Evolutionary conservation across 2,329 filamentous ascomycete genomes (phyloP), one percentile per base, ranked within the genome.

Genomic region (Penicillium sp.): DNA sequence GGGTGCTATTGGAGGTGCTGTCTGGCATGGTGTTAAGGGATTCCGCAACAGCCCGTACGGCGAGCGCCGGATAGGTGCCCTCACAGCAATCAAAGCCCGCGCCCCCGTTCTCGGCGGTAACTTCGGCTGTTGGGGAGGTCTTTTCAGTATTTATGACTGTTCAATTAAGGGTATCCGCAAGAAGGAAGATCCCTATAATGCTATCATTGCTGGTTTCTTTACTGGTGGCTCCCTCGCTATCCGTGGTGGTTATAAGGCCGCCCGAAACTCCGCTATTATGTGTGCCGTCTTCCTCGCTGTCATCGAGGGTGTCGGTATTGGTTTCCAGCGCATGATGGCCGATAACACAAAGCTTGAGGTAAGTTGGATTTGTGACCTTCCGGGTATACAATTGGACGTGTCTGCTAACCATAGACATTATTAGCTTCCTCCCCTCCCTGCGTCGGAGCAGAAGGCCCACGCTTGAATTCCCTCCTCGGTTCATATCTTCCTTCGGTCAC

Each of bases 111-210:
- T 97, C 46, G 94, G 94, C 70, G 94, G 94, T 68, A 99, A 99
- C 81, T 99, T 97, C 68, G 93, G 93, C 68, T 91, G 96, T 54
- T 97, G 94, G 93, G 93, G 94, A 72, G 94, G 94, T 63, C 80
- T 97, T 54, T 97, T 97, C 82, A 91, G 87, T 67, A 95, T 91
- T 59, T 97, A 93, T 70, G 94, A 99, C 79, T 99, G 94, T 80
- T 89, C 92, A 23, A 89, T 97, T 60, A 99, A 97, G 82, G 93
- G 93, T 56, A 79, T 93, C 52, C 82, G 91, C 62, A 90, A 94
- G 82, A 97, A 97, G 87, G 94, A 99, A 76, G 94, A 97, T 73
- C 91, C 94, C 13, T 97, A 91, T 80, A 97, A 97, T 78, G 91
- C 92, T 68, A 97, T 99, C 74, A 95, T 93, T 66, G 94, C 93